Evolutionary conservation across 768 basidiomycete genomes (phyloP).

Genomic region (Rhizopogon sp.): DNA sequence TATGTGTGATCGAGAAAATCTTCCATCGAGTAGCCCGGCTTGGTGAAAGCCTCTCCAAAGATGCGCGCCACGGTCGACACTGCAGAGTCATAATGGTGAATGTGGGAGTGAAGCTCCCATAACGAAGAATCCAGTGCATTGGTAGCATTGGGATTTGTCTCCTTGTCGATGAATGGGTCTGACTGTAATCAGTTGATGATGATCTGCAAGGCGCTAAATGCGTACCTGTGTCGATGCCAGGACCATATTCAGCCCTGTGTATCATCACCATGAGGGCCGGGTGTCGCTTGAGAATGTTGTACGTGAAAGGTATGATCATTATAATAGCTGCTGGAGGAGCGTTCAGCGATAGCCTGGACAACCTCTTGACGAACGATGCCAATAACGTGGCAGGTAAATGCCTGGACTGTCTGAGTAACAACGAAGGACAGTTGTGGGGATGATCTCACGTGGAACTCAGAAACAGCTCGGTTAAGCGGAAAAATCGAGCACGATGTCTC

Average conservation of each 20-base stretch:
- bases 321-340: slow-evolving; percentile 91
- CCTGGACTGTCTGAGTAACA: slow-evolving; percentile 29
- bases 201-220: background rate
- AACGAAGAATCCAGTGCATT: slow-evolving; percentile 82
- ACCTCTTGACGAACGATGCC: slow-evolving; percentile 91
- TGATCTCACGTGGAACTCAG: slow-evolving; percentile 79
- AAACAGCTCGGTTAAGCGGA: slow-evolving; percentile 88
- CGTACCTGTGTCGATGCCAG: slow-evolving; percentile 31
- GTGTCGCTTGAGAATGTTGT: slow-evolving; percentile 90
- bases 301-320: slow-evolving; percentile 88
- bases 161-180: slow-evolving; percentile 69
- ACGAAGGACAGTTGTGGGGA: background rate
- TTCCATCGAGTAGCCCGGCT: slow-evolving; percentile 84
- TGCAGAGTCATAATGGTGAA: slow-evolving; percentile 76
- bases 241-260: slow-evolving; percentile 51
- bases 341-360: slow-evolving; percentile 75
- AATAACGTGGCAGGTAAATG: slow-evolving; percentile 89
- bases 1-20: slow-evolving; percentile 97
- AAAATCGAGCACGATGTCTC: slow-evolving; percentile 92
- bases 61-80: slow-evolving; percentile 88
- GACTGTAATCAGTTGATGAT: slow-evolving; percentile 2
- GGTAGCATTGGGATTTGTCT: slow-evolving; percentile 71
- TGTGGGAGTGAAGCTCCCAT: slow-evolving; percentile 86
- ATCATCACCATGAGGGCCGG: slow-evolving; percentile 92
- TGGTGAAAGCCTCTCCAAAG: slow-evolving; percentile 91